Base-by-base conservation (phyloP, 2,329 filamentous ascomycete genomes). In the Corynespora cassiicola region DNA sequence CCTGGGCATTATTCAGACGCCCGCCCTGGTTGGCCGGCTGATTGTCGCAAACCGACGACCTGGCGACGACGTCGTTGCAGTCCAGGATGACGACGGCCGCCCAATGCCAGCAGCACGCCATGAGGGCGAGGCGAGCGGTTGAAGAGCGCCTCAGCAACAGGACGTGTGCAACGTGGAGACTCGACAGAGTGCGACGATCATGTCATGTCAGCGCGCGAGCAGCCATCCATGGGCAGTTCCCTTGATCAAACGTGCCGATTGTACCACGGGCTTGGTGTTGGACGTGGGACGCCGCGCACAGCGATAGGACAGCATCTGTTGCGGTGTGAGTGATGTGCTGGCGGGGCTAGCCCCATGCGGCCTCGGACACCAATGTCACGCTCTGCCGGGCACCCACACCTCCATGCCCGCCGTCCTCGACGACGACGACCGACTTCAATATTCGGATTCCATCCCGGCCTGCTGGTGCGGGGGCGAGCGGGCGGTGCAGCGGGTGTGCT, bases 301-400 rank as follows among this genome's bases (percentile, higher is more conserved):
- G 17, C 64, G 62, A 66, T 68, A 64, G 64, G 63, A 32, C 48
- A 16, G 28, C 32, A 18, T 33, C 36, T 52, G 43, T 63, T 64
- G 63, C 64, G 64, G 64, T 68, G 62, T 63, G 58, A 51, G 42
- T 56, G 60, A 65, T 66, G 64, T 62, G 64, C 61, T 65, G 61
- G 61, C 64, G 43, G 14, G 16, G 47, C 59, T 58, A 58, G 43
- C 54, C 45, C 9, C 11, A 42, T 45, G 17, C 12, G 50, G 55
- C 28, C 15, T 31, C 14, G 38, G 32, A 41, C 47, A 51, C 39
- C 46, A 39, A 47, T 50, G 56, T 65, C 59, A 65, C 58, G 56
- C 60, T 50, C 55, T 48, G n/a, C 11, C 31, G 12, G 17, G 8
- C 29, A 20, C 29, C 14, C 17, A 17, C 19, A 17, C 17, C 15